phyloP scores from a whole-genome alignment of 2,329 filamentous ascomycete species.

The Diaporthe eres region DNA sequence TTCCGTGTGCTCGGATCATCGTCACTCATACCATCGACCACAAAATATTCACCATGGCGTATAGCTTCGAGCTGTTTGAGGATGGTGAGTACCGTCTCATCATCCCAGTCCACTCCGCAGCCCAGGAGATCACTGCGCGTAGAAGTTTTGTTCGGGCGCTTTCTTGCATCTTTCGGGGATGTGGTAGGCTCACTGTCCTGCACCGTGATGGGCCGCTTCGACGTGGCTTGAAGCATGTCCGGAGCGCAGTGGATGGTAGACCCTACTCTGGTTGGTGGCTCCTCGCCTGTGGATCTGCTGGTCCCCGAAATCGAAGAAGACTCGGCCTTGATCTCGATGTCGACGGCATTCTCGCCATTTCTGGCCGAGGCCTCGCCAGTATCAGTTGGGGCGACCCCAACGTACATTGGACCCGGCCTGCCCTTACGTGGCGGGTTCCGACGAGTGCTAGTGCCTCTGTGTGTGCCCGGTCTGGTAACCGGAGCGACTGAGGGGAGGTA shows the following conservation, averaged over 20 bases:
- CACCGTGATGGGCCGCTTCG: slow-evolving; percentile 2
- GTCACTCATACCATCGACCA: slow-evolving; percentile 26
- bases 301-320: not conserved
- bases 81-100: slow-evolving; percentile 26
- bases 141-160: slow-evolving; percentile 20
- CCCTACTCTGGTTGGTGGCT: not conserved
- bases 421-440: slow-evolving; percentile 30
- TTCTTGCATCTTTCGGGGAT: not conserved
- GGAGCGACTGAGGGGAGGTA: not conserved
- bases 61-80: slow-evolving; percentile 22
- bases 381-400: not conserved
- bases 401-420: not conserved
- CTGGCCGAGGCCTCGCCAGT: not conserved
- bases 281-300: not conserved
- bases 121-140: slow-evolving; percentile 21
- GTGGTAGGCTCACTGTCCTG: not conserved
- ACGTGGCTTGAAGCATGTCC: not conserved
- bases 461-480: not conserved
- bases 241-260: slow-evolving; percentile 20
- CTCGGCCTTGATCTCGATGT: not conserved
- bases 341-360: not conserved
- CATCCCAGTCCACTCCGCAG: slow-evolving; percentile 25
- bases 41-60: not conserved
- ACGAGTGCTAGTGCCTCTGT: not conserved
- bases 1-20: not conserved